These are phyloP conservation scores for Vitis amurensis DNA, from an alignment of 164 flowering plant genomes.

Conservation along the genomic window DNA sequence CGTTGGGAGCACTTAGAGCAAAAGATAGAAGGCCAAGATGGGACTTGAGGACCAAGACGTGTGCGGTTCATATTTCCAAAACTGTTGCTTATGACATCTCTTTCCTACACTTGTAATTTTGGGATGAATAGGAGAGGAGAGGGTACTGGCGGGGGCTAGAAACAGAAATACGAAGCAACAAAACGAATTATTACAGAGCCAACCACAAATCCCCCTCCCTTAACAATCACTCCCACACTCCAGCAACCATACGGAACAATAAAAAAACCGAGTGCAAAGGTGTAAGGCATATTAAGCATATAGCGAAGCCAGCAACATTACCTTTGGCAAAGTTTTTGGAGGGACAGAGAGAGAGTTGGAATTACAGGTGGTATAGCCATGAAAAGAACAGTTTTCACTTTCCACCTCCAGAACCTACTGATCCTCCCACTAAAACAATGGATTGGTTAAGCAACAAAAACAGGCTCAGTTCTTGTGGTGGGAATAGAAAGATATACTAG, in stretches of 20 bases:
- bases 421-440: neutral
- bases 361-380: conserved; percentile 7
- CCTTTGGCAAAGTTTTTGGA: neutral
- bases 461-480: neutral
- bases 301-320: conserved; percentile 2
- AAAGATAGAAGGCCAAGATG: neutral
- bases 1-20: neutral
- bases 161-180: neutral
- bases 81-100: neutral
- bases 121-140: neutral
- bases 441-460: neutral
- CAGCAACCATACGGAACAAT: conserved; percentile 1
- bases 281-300: neutral
- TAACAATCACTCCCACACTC: neutral
- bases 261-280: conserved; percentile 6
- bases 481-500: neutral
- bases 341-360: conserved; percentile 10
- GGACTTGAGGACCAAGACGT: conserved; percentile 2
- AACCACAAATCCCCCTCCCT: neutral
- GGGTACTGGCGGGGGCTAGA: neutral
- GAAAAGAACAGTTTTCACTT: conserved; percentile 22
- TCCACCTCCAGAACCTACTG: conserved; percentile 5
- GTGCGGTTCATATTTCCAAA: conserved; percentile 2
- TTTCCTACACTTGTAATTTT: conserved; percentile 1
- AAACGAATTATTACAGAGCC: neutral